Conservation (phyloP, 129 eudicot genomes). For the Artemisia tridentata region DNA sequence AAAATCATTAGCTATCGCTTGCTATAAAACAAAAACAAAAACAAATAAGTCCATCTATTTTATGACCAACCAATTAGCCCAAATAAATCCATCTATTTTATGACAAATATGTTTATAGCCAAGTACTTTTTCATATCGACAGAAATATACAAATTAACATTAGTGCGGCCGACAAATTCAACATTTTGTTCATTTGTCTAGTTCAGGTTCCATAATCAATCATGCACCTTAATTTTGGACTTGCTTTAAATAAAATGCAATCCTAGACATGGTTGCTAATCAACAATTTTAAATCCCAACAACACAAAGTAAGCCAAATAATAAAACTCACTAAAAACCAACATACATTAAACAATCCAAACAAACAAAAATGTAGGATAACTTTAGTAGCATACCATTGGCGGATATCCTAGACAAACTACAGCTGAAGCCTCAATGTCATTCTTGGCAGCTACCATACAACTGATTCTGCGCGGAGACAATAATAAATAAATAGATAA, state of each 20-base stretch:
- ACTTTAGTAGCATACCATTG: conserved; percentile 50
- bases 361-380: neutral
- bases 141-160: too few species aligned
- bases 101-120: too few species aligned
- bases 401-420: conserved; percentile 80
- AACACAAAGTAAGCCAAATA: neutral
- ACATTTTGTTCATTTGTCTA: too few species aligned
- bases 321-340: neutral
- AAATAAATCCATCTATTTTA: too few species aligned
- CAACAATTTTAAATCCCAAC: neutral
- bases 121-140: too few species aligned
- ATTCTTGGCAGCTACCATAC: conserved; percentile 77
- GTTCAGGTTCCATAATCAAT: neutral
- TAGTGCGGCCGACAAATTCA: too few species aligned
- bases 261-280: neutral
- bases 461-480: conserved; percentile 57
- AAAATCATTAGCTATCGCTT: too few species aligned
- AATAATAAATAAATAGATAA: neutral
- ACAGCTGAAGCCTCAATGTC: conserved; percentile 52
- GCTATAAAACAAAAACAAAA: too few species aligned
- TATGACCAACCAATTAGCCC: too few species aligned
- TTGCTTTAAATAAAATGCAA: too few species aligned
- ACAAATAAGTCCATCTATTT: too few species aligned
- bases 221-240: too few species aligned
- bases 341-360: neutral